A percentile compares a stretch with the other conserved stretches of the same genome.
phyloP scores from a whole-genome alignment of 208 protist species.

The Leishmania guyanensis region DNA sequence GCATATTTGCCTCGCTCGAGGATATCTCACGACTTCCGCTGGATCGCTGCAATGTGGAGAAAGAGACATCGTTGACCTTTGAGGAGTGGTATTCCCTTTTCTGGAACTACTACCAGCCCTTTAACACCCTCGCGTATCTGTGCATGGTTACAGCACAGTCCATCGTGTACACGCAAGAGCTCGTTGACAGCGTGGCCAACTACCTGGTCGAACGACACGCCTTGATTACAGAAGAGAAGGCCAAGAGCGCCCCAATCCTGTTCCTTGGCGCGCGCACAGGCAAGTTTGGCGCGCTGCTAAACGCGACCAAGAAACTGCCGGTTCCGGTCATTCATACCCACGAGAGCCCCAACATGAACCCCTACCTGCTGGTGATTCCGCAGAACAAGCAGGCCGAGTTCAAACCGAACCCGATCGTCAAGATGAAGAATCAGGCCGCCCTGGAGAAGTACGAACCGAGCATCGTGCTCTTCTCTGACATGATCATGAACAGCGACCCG shows the following conservation, averaged over 20 bases:
- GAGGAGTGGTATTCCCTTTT: constrained; percentile 90
- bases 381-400: constrained; percentile 79
- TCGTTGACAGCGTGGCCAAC: constrained; percentile 73
- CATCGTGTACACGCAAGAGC: constrained; percentile 65
- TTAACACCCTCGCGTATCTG: constrained; percentile 76
- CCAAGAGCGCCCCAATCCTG: constrained; percentile 81
- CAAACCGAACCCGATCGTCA: constrained; percentile 79
- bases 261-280: constrained; percentile 77
- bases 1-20: constrained; percentile 69
- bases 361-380: constrained; percentile 86
- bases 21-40: constrained; percentile 87
- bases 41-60: constrained; percentile 69
- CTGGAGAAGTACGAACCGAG: constrained; percentile 88
- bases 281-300: constrained; percentile 78
- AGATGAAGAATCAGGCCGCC: constrained; percentile 79
- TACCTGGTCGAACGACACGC: constrained; percentile 79
- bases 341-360: constrained; percentile 87
- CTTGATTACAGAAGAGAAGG: constrained; percentile 60
- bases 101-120: constrained; percentile 89
- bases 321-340: constrained; percentile 80
- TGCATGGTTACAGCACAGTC: constrained; percentile 82
- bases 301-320: constrained; percentile 74
- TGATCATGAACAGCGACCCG: constrained; percentile 79
- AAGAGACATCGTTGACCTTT: constrained; percentile 64
- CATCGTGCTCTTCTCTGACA: constrained; percentile 86